A percentile compares a stretch with the other conserved stretches of the same genome.
These are phyloP conservation scores for Beta corolliflora DNA, from an alignment of 179 eudicot genomes.

Conservation along the genomic window DNA sequence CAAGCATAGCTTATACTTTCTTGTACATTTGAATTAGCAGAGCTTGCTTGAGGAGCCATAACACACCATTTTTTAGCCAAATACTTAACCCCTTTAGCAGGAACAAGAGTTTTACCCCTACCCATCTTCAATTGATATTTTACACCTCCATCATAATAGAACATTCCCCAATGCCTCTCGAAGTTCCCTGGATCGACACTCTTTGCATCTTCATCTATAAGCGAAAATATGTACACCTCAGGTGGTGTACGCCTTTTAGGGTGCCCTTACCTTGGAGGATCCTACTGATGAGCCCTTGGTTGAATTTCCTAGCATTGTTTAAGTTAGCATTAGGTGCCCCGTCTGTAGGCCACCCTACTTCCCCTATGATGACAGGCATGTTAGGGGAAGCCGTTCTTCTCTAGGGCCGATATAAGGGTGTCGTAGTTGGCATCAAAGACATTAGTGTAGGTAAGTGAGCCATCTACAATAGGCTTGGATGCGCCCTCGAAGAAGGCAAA, in stretches of 20 bases:
- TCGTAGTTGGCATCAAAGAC: slow-evolving; percentile 96
- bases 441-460: slow-evolving; percentile 64
- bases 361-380: slow-evolving; percentile 76
- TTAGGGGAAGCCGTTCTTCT: slow-evolving; percentile 66
- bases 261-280: slow-evolving; percentile 69
- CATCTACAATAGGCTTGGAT: slow-evolving; percentile 69
- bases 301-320: slow-evolving; percentile 64
- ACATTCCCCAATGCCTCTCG: slow-evolving; percentile 96
- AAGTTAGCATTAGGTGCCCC: slow-evolving; percentile 66
- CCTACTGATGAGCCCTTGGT: slow-evolving; percentile 70
- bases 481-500: slow-evolving; percentile 83
- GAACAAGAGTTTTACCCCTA: slow-evolving; percentile 35
- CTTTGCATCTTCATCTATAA: slow-evolving; percentile 84
- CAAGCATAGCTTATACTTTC: slow-evolving; percentile 63
- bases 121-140: slow-evolving; percentile 64
- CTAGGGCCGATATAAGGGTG: slow-evolving; percentile 78
- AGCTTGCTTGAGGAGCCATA: slow-evolving; percentile 68
- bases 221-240: slow-evolving; percentile 66
- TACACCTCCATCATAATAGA: slow-evolving; percentile 63
- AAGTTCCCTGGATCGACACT: slow-evolving; percentile 86
- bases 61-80: slow-evolving; percentile 77
- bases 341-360: slow-evolving; percentile 94
- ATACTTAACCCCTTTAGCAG: slow-evolving; percentile 79
- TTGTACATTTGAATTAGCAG: slow-evolving; percentile 47
- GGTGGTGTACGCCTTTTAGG: slow-evolving; percentile 75